Conservation (phyloP, 2,329 filamentous ascomycete species). For the Colletotrichum siamense region DNA sequence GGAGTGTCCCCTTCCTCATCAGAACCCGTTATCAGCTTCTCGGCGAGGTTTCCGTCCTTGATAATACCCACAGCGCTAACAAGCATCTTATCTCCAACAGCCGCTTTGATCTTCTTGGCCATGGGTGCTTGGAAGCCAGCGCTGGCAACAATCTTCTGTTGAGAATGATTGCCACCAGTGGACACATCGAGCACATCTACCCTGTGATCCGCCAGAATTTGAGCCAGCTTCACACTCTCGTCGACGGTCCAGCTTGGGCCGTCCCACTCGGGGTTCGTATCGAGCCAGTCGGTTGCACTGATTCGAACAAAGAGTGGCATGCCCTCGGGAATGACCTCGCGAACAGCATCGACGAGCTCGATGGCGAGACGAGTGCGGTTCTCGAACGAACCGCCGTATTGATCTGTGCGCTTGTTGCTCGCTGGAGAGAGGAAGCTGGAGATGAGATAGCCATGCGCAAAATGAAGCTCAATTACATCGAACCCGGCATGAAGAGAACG, state of each 20-base stretch:
- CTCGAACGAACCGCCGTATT: conserved; percentile 73
- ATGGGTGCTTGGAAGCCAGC: conserved; percentile 76
- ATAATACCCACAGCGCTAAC: conserved; percentile 56
- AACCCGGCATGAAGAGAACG: conserved; percentile 69
- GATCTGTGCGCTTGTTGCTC: conserved; percentile 70
- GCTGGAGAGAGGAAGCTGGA: conserved; percentile 73
- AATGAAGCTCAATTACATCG: conserved; percentile 75
- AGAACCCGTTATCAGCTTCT: conserved; percentile 28
- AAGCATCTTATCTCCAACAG: conserved; percentile 64
- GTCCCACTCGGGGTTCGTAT: conserved; percentile 55
- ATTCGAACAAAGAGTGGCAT: conserved; percentile 79
- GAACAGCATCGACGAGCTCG: conserved; percentile 62
- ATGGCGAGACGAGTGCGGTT: conserved; percentile 73
- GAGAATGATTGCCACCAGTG: conserved; percentile 67
- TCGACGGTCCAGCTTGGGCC: conserved; percentile 70
- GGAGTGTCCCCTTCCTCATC: neutral
- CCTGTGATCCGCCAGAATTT: conserved; percentile 66
- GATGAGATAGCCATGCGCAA: conserved; percentile 76
- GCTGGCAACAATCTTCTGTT: conserved; percentile 61
- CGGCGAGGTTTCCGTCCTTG: conserved; percentile 47
- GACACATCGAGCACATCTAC: conserved; percentile 80
- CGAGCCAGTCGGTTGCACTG: conserved; percentile 78
- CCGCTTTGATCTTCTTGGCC: conserved; percentile 73
- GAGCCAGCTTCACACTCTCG: conserved; percentile 69
- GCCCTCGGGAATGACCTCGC: conserved; percentile 58